Evolutionary conservation across 331 rosid species (phyloP).

Genomic region (Quercus phellos): DNA sequence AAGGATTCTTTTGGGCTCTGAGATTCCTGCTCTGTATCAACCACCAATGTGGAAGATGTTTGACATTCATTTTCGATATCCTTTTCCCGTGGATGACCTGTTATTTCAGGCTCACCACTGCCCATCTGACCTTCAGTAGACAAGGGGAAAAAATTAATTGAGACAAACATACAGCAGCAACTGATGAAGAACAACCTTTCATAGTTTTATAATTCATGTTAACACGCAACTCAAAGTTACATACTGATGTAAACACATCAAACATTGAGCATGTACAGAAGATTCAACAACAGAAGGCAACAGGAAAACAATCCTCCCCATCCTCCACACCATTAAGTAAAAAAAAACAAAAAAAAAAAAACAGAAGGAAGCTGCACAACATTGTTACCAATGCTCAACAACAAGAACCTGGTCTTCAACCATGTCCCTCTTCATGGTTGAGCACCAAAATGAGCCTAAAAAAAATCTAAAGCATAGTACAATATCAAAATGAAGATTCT

Average conservation of each 20-base stretch:
- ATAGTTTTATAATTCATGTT: neutral
- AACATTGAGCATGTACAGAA: neutral
- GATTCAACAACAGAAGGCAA: neutral
- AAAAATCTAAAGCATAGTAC: neutral
- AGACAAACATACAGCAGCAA: neutral
- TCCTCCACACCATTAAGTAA: neutral
- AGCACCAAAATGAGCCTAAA: neutral
- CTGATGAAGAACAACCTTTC: slow-evolving; percentile 5
- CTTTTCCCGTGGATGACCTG: slow-evolving; percentile 13
- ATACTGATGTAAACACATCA: neutral
- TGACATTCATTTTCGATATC: slow-evolving; percentile 17
- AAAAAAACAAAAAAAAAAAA: neutral
- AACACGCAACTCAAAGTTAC: neutral
- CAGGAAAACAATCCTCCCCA: neutral
- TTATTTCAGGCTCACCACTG: slow-evolving; percentile 18
- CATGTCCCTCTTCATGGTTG: neutral
- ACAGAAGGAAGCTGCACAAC: neutral
- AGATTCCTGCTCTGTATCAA: slow-evolving; percentile 14
- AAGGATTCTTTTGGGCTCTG: slow-evolving; percentile 1
- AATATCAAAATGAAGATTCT: neutral
- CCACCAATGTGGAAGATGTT: slow-evolving; percentile 18
- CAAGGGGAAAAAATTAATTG: neutral
- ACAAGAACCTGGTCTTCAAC: neutral
- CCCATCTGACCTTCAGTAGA: slow-evolving; percentile 31
- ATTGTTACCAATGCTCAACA: neutral